Evolutionary conservation across 345 rosid species (phyloP).

Genomic region (Durio zibethinus): DNA sequence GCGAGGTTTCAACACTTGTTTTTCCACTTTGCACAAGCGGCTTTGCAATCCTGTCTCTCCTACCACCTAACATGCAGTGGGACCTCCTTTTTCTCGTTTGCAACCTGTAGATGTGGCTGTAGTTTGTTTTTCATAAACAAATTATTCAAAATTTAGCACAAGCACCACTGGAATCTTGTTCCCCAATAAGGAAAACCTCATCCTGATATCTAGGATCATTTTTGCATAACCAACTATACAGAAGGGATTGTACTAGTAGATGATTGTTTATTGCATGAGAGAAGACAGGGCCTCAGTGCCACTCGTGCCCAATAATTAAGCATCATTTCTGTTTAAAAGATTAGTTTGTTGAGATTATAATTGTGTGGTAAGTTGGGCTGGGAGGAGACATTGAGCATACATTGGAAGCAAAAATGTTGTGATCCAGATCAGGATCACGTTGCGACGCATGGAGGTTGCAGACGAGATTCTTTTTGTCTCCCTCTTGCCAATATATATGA

Average conservation of each 20-base stretch:
- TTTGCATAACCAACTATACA: not conserved
- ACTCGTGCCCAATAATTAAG: constrained; percentile 14
- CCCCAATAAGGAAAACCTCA: not conserved
- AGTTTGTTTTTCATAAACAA: not conserved
- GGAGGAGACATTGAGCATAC: constrained; percentile 8
- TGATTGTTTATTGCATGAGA: not conserved
- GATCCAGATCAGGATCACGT: not conserved
- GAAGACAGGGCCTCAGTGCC: constrained; percentile 9
- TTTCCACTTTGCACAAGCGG: not conserved
- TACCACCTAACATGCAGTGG: not conserved
- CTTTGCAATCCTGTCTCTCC: not conserved
- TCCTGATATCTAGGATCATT: not conserved
- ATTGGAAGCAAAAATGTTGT: not conserved
- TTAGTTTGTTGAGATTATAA: not conserved
- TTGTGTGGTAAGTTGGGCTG: not conserved
- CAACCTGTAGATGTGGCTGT: not conserved
- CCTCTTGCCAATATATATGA: not conserved
- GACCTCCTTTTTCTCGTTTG: not conserved
- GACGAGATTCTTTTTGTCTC: constrained; percentile 4
- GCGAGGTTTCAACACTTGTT: not conserved
- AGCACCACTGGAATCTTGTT: constrained; percentile 7
- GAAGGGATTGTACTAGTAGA: too few species aligned
- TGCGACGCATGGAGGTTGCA: not conserved
- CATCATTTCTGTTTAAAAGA: too few species aligned
- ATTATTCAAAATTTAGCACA: not conserved